Conservation (phyloP, 1,284 basidiomycete species). For the Cutaneotrichosporon sp. region DNA sequence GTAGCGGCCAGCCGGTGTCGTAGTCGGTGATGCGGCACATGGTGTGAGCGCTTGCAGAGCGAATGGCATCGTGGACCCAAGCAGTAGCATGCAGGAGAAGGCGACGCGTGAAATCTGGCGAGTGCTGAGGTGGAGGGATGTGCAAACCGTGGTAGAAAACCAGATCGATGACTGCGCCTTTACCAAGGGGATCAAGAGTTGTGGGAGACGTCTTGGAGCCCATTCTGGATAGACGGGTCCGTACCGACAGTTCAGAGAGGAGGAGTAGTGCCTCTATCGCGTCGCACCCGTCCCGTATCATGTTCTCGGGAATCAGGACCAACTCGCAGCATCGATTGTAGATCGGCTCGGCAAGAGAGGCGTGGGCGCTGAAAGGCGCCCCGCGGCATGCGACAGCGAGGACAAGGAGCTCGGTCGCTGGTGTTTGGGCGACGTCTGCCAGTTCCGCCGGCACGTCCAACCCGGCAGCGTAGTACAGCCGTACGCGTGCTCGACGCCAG, state of each 20-base stretch:
- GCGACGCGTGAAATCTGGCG: slow-evolving; percentile 3
- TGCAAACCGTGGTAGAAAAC: slow-evolving; percentile 6
- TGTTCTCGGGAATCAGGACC: neutral
- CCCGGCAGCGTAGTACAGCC: slow-evolving; percentile 6
- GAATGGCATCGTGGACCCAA: slow-evolving; percentile 9
- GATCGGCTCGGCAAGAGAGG: slow-evolving; percentile 1
- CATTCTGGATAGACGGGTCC: neutral
- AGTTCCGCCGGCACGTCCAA: slow-evolving; percentile 9
- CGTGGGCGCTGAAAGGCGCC: slow-evolving; percentile 1
- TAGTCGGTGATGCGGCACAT: slow-evolving; percentile 8
- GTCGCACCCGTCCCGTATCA: neutral
- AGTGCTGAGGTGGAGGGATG: neutral
- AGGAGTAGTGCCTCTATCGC: slow-evolving; percentile 8
- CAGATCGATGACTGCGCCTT: slow-evolving; percentile 10
- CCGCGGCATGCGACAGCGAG: slow-evolving; percentile 12
- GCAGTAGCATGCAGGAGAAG: neutral
- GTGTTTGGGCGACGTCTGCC: slow-evolving; percentile 1
- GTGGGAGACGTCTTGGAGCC: neutral
- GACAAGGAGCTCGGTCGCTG: slow-evolving; percentile 7
- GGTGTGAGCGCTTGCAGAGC: slow-evolving; percentile 5
- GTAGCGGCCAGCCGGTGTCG: slow-evolving; percentile 9
- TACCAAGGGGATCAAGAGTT: slow-evolving; percentile 10
- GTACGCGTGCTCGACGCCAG: slow-evolving; percentile 1
- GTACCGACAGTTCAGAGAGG: slow-evolving; percentile 5
- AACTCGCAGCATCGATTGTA: slow-evolving; percentile 2